phyloP scores from a whole-genome alignment of 257 asterid genomes.

The Lantana camara region DNA sequence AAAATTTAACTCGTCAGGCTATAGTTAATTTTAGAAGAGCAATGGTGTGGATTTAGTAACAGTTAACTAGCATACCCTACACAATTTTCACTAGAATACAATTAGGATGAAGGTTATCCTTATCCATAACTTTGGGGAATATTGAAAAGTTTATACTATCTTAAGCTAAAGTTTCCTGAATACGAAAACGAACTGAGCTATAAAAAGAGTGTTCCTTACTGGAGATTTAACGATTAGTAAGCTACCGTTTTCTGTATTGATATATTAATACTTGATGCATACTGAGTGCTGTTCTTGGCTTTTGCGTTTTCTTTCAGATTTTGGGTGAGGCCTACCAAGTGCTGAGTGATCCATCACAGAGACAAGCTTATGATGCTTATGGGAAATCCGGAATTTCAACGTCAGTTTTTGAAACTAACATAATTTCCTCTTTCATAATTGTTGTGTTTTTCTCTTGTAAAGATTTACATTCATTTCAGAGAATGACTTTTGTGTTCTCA shows the following conservation, averaged over 20 bases:
- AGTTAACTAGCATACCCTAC: not conserved
- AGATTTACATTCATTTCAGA: conserved; percentile 10
- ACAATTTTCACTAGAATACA: not conserved
- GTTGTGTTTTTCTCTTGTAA: conserved; percentile 10
- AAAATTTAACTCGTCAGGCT: not conserved
- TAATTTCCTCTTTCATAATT: conserved; percentile 9
- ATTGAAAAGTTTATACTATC: not conserved
- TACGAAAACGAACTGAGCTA: not conserved
- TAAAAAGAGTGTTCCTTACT: conserved; percentile 5
- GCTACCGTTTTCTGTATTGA: conserved; percentile 11
- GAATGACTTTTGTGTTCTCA: conserved; percentile 15
- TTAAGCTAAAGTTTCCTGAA: not conserved
- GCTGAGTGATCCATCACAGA: conserved; percentile 87
- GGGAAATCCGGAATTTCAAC: conserved; percentile 97
- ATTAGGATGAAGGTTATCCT: not conserved
- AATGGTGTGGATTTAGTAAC: not conserved
- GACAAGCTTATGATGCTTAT: conserved; percentile 87
- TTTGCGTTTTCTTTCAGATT: conserved; percentile 56
- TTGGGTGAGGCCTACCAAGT: conserved; percentile 99
- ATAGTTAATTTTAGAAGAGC: not conserved
- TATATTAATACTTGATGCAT: conserved; percentile 18
- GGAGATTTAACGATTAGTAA: conserved; percentile 19
- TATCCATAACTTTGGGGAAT: not conserved
- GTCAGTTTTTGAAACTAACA: conserved; percentile 47
- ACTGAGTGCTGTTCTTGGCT: conserved; percentile 22